Conservation (phyloP, 345 rosid genomes). For the Corchorus capsularis region DNA sequence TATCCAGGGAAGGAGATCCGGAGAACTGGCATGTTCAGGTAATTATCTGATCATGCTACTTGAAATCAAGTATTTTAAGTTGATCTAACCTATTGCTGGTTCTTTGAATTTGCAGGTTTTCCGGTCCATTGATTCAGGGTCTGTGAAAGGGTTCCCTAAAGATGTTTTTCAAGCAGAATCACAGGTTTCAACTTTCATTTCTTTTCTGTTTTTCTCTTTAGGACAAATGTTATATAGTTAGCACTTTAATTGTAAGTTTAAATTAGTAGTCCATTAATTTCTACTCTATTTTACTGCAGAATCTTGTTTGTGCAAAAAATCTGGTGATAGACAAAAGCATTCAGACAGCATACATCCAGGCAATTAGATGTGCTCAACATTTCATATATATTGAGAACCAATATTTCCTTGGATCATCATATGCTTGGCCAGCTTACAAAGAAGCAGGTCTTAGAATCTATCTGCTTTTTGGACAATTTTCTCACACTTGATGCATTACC, state of each 20-base stretch:
- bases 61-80: neutral
- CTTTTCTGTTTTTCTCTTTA: neutral
- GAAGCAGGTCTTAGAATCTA: conserved; percentile 58
- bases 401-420: conserved; percentile 86
- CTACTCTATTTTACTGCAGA: conserved; percentile 44
- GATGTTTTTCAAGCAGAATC: conserved; percentile 52
- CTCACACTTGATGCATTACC: too few species aligned
- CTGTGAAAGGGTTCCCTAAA: conserved; percentile 87
- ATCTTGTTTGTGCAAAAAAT: conserved; percentile 83
- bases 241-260: neutral
- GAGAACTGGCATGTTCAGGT: conserved; percentile 91
- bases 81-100: neutral
- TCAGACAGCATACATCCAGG: conserved; percentile 86
- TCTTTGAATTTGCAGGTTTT: conserved; percentile 54
- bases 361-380: conserved; percentile 85
- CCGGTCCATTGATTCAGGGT: conserved; percentile 85
- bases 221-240: neutral
- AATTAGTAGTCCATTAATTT: neutral
- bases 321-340: conserved; percentile 87
- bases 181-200: conserved; percentile 44
- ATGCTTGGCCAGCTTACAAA: conserved; percentile 77
- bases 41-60: conserved; percentile 2
- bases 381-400: conserved; percentile 89
- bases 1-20: conserved; percentile 49
- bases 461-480: conserved; percentile 2